Conservation (phyloP, 2,329 filamentous ascomycete genomes). For the Colletotrichum sp. region DNA sequence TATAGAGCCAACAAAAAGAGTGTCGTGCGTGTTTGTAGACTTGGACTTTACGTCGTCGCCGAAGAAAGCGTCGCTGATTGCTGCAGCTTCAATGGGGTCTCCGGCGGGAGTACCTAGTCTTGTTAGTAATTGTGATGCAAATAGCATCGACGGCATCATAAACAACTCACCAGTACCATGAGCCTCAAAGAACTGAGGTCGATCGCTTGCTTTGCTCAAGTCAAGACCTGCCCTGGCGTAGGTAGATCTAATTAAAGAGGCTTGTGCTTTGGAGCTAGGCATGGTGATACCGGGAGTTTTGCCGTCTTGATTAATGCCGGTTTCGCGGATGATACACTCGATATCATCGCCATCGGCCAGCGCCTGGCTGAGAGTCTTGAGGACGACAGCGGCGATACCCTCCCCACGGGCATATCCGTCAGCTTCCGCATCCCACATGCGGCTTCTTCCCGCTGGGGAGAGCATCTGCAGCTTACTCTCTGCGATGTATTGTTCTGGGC, state of each 20-base stretch:
- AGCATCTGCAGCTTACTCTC: constrained; percentile 18
- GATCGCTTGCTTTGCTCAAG: constrained; percentile 3
- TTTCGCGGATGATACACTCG: constrained; percentile 27
- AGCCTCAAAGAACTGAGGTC: constrained; percentile 27
- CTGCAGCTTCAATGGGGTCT: constrained; percentile 42
- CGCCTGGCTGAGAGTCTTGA: constrained; percentile 51
- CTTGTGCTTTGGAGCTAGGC: constrained; percentile 35
- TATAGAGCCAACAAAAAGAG: constrained; percentile 28
- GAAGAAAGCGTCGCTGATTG: not conserved
- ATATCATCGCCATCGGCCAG: constrained; percentile 34
- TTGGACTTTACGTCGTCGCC: not conserved
- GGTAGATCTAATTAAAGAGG: constrained; percentile 26
- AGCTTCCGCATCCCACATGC: constrained; percentile 47
- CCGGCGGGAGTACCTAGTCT: constrained; percentile 33
- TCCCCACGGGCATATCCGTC: constrained; percentile 60
- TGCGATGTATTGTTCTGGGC: constrained; percentile 9
- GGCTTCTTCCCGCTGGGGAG: constrained; percentile 27
- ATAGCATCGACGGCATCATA: accelerated
- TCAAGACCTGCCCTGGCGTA: constrained; percentile 26
- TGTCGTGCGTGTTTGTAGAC: constrained; percentile 24
- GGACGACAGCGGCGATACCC: constrained; percentile 48
- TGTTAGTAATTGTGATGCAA: not conserved
- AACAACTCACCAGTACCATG: constrained; percentile 38
- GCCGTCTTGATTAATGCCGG: constrained; percentile 27
- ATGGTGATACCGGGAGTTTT: constrained; percentile 33